Conservation (phyloP, 257 asterid genomes). For the Pogostemon cablin region DNA sequence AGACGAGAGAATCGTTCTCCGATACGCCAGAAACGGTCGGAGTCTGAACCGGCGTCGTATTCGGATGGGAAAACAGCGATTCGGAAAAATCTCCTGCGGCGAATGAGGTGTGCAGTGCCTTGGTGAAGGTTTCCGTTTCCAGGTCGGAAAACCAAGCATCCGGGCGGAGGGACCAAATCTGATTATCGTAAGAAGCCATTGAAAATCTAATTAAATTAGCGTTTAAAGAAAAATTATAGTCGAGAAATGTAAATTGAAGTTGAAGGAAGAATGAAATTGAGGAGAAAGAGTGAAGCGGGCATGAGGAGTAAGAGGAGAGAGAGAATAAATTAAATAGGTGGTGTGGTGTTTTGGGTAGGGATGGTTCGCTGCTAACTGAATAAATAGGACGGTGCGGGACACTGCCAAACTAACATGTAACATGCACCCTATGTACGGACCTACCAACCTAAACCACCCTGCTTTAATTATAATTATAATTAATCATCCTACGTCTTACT, state of each 20-base stretch:
- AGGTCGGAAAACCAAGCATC: slow-evolving; percentile 59
- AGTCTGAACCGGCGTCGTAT: slow-evolving; percentile 40
- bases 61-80: slow-evolving; percentile 37
- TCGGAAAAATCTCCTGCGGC: slow-evolving; percentile 41
- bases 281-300: neutral
- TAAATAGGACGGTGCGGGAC: slow-evolving; percentile 55
- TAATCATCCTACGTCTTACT: too few species aligned
- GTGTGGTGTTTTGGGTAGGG: neutral
- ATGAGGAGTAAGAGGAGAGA: slow-evolving; percentile 14
- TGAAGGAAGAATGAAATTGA: neutral
- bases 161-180: slow-evolving; percentile 47
- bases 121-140: slow-evolving; percentile 57
- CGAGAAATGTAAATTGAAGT: neutral
- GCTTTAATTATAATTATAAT: neutral
- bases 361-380: neutral
- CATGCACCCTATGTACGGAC: slow-evolving; percentile 38
- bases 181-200: slow-evolving; percentile 58
- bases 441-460: slow-evolving; percentile 15
- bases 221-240: neutral
- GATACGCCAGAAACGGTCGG: slow-evolving; percentile 64
- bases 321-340: neutral
- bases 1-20: slow-evolving; percentile 48
- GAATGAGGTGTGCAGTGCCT: slow-evolving; percentile 54
- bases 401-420: slow-evolving; percentile 29
- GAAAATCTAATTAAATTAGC: neutral